These are phyloP conservation scores for Geotrichum phurueaensis DNA, from an alignment of 1,139 yeast genomes.

Conservation along the genomic window DNA sequence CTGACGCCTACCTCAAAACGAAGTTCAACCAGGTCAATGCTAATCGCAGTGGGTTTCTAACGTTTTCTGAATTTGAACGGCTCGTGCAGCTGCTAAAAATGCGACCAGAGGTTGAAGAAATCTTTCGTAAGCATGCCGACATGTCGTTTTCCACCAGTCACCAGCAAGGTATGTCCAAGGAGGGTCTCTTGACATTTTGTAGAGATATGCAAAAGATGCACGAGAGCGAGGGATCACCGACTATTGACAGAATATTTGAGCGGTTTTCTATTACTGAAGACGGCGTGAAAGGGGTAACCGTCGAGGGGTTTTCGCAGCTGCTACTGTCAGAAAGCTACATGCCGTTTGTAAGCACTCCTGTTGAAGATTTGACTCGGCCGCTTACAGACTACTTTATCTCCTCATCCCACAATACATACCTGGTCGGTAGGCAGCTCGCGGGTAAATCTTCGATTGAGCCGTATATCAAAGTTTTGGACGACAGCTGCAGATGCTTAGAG, in stretches of 20 bases:
- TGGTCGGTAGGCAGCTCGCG: slow-evolving; percentile 83
- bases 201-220: slow-evolving; percentile 41
- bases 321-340: slow-evolving; percentile 45
- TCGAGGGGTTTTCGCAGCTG: slow-evolving; percentile 46
- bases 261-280: slow-evolving; percentile 3
- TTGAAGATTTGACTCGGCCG: slow-evolving; percentile 57
- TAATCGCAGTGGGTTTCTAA: slow-evolving; percentile 43
- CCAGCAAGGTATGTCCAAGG: slow-evolving; percentile 31
- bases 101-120: slow-evolving; percentile 45
- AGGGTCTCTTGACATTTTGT: slow-evolving; percentile 46
- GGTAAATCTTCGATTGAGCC: slow-evolving; percentile 91
- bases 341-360: slow-evolving; percentile 33
- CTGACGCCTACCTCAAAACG: slow-evolving; percentile 37
- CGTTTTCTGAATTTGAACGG: slow-evolving; percentile 64
- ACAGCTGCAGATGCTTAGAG: slow-evolving; percentile 90
- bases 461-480: slow-evolving; percentile 77
- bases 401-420: slow-evolving; percentile 90
- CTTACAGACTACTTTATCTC: slow-evolving; percentile 82
- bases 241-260: slow-evolving; percentile 8
- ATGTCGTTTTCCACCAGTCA: slow-evolving; percentile 11
- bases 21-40: slow-evolving; percentile 48
- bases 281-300: slow-evolving; percentile 10
- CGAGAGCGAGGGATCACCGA: neutral
- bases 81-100: slow-evolving; percentile 53
- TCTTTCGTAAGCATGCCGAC: slow-evolving; percentile 36